A percentile compares a stretch with the other conserved stretches of the same genome.
Evolutionary conservation across 257 asterid species (phyloP).

Genomic region (Jacaranda copaia): DNA sequence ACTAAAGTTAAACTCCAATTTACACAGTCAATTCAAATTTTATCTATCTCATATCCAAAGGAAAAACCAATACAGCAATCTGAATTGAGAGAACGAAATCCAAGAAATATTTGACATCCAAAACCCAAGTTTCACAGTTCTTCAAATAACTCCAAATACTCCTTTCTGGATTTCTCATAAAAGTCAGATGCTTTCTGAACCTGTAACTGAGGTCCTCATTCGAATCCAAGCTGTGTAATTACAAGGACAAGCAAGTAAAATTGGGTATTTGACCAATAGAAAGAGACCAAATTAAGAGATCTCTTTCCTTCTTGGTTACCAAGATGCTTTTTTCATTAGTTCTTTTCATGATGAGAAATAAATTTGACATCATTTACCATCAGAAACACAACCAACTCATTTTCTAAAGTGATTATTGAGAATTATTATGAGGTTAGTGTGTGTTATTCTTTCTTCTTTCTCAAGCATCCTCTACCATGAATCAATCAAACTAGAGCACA

Average conservation of each 20-base stretch:
- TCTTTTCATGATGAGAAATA: background rate
- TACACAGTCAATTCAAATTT: background rate
- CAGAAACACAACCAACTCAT: slow-evolving; percentile 8
- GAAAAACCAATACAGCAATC: background rate
- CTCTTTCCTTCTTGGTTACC: slow-evolving; percentile 1
- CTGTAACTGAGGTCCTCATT: slow-evolving; percentile 11
- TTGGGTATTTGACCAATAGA: background rate
- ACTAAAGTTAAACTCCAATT: background rate
- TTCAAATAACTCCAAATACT: too few relatives aligned
- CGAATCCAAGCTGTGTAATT: background rate
- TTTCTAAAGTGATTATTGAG: background rate
- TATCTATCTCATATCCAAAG: background rate
- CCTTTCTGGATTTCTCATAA: too few relatives aligned
- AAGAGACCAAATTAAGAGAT: background rate
- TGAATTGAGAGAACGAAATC: background rate
- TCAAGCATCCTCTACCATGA: background rate
- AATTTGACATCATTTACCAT: background rate
- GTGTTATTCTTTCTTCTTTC: background rate
- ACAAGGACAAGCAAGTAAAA: background rate
- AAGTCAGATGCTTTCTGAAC: background rate
- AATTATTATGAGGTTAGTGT: background rate
- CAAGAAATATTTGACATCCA: background rate
- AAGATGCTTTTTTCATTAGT: background rate
- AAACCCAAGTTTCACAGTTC: too few relatives aligned
- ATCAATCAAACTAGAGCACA: slow-evolving; percentile 11